A percentile compares a stretch with the other conserved stretches of the same genome.
Conservation (phyloP, 208 protist genomes). For the Leishmania arabica region DNA sequence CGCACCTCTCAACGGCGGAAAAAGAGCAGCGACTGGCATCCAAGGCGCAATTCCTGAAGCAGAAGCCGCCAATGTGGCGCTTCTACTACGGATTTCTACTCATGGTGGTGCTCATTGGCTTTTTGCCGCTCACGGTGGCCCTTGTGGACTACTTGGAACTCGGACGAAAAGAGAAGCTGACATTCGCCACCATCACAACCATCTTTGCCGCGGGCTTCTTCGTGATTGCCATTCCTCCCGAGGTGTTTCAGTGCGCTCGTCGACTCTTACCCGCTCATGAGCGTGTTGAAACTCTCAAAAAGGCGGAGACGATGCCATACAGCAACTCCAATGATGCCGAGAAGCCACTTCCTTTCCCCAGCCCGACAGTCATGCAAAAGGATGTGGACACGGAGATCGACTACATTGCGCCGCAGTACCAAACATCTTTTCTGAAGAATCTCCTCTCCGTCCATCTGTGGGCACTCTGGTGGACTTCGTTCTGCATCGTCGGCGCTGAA, state of each 20-base stretch:
- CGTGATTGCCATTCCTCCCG: conserved; percentile 26
- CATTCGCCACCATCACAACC: conserved; percentile 43
- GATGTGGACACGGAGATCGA: conserved; percentile 36
- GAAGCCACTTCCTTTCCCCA: conserved; percentile 3
- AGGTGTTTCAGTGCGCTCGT: not conserved
- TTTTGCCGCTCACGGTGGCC: conserved; percentile 48
- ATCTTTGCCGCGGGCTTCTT: conserved; percentile 30
- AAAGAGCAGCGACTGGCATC: conserved; percentile 23
- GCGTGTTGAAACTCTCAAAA: not conserved
- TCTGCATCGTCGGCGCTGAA: conserved; percentile 34
- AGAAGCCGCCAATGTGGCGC: conserved; percentile 59
- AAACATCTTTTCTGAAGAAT: conserved; percentile 37
- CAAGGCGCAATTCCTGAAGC: conserved; percentile 42
- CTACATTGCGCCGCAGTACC: conserved; percentile 59
- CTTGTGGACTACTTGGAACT: conserved; percentile 48
- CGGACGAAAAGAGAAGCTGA: not conserved
- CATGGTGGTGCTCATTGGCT: conserved; percentile 57
- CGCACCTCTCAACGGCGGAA: conserved; percentile 33
- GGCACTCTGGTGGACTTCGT: conserved; percentile 27
- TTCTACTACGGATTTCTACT: conserved; percentile 64
- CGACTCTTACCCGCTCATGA: not conserved
- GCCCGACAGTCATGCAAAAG: not conserved
- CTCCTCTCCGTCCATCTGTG: conserved; percentile 38
- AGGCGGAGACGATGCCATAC: not conserved
- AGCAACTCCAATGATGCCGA: not conserved